These are phyloP conservation scores for Microthyrium microscopicum DNA, from an alignment of 2,329 filamentous ascomycete species.

Conservation along the genomic window DNA sequence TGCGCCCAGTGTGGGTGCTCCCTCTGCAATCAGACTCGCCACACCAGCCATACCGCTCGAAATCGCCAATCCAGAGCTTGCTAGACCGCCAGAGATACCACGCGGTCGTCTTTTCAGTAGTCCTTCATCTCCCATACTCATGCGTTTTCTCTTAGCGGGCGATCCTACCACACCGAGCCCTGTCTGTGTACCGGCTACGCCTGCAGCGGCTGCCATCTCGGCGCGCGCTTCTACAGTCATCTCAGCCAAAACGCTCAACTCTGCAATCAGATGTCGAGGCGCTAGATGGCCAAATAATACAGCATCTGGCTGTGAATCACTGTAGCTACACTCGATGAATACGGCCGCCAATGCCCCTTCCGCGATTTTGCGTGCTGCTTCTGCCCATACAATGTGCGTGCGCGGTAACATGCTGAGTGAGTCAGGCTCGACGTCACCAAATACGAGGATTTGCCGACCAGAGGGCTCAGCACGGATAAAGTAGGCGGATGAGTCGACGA, in stretches of 20 bases:
- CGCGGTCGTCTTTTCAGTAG: no score
- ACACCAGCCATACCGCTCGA: constrained; percentile 1
- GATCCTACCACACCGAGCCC: no score
- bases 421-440: constrained; percentile 92
- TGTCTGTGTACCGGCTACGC: no score
- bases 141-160: no score
- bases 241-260: constrained; percentile 54
- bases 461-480: constrained; percentile 59
- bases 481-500: constrained; percentile 80
- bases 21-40: not conserved
- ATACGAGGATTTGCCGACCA: constrained; percentile 61
- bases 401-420: constrained; percentile 65
- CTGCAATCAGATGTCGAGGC: constrained; percentile 64
- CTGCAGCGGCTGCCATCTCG: no score
- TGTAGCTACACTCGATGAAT: constrained; percentile 92
- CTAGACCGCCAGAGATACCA: no score
- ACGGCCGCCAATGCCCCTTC: constrained; percentile 58
- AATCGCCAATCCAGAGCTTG: no score
- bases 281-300: constrained; percentile 79
- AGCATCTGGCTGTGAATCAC: constrained; percentile 59
- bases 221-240: constrained; percentile 43
- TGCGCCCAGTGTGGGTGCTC: no score
- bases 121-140: no score
- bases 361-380: constrained; percentile 73
- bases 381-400: constrained; percentile 69